These are phyloP conservation scores for Alternaria angustiovoidea DNA, from an alignment of 2,329 filamentous ascomycete species.

Conservation along the genomic window DNA sequence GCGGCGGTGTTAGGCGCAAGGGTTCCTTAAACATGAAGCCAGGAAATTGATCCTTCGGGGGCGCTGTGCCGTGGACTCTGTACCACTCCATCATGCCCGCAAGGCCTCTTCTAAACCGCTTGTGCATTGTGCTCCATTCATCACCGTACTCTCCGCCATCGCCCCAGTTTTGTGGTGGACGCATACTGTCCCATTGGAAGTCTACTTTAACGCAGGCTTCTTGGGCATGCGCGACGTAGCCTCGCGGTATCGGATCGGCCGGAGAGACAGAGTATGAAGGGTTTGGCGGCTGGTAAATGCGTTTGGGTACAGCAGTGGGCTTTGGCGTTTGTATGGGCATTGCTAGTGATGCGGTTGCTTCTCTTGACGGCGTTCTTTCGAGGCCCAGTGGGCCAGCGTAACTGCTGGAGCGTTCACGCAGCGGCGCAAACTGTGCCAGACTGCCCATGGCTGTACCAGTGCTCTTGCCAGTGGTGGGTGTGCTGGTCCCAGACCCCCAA, in stretches of 20 bases:
- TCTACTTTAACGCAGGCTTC: slow-evolving; percentile 89
- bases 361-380: slow-evolving; percentile 37
- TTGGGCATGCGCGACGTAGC: slow-evolving; percentile 88
- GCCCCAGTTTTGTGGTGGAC: slow-evolving; percentile 79
- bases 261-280: slow-evolving; percentile 85
- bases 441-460: slow-evolving; percentile 42
- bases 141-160: slow-evolving; percentile 88
- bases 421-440: slow-evolving; percentile 49
- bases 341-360: slow-evolving; percentile 27
- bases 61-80: slow-evolving; percentile 56
- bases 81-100: slow-evolving; percentile 88
- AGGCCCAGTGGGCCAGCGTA: slow-evolving; percentile 32
- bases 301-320: slow-evolving; percentile 28
- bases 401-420: slow-evolving; percentile 59
- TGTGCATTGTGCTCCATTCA: slow-evolving; percentile 96
- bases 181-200: slow-evolving; percentile 95
- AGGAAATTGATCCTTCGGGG: slow-evolving; percentile 43
- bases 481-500: slow-evolving; percentile 53
- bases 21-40: slow-evolving; percentile 44
- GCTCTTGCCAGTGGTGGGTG: slow-evolving; percentile 30
- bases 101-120: slow-evolving; percentile 81
- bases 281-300: slow-evolving; percentile 74
- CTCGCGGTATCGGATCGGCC: slow-evolving; percentile 81
- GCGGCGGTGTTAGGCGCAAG: slow-evolving; percentile 21
- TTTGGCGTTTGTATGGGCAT: slow-evolving; percentile 22